Evolutionary conservation across 2,329 filamentous ascomycete genomes (phyloP).

Genomic region (Aureobasidium musti): DNA sequence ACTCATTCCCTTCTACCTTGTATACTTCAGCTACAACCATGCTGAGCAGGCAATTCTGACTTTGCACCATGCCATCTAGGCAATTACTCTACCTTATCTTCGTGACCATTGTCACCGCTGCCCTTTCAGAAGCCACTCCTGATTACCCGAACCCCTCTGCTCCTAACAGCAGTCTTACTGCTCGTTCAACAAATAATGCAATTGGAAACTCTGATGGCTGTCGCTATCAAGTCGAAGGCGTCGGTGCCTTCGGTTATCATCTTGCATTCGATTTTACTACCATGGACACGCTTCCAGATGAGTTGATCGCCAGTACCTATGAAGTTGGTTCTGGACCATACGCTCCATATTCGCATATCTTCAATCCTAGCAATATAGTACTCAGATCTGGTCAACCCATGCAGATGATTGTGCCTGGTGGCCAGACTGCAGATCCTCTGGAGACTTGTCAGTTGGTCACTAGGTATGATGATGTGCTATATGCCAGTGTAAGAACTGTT

Average conservation of each 20-base stretch:
- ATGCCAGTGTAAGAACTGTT: slow-evolving; percentile 68
- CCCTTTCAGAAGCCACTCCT: background rate
- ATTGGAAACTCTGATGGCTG: slow-evolving; percentile 16
- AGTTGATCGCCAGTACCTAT: slow-evolving; percentile 27
- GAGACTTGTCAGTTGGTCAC: slow-evolving; percentile 63
- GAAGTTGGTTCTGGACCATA: slow-evolving; percentile 25
- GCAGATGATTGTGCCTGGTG: slow-evolving; percentile 26
- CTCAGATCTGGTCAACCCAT: slow-evolving; percentile 26
- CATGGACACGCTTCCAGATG: slow-evolving; percentile 23
- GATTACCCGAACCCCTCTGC: background rate
- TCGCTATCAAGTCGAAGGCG: slow-evolving; percentile 23
- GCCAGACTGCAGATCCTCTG: slow-evolving; percentile 20
- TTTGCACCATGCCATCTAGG: background rate
- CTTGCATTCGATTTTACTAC: slow-evolving; percentile 30
- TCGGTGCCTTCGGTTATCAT: slow-evolving; percentile 29
- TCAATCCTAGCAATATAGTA: slow-evolving; percentile 30
- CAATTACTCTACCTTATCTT: background rate
- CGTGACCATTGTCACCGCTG: background rate
- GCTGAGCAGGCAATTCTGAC: background rate
- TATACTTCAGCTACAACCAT: background rate
- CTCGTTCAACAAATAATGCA: background rate
- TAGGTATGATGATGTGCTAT: slow-evolving; percentile 61
- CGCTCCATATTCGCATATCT: slow-evolving; percentile 29
- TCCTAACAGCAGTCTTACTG: background rate
- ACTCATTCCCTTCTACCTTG: no score